Evolutionary conservation across 306 rosid genomes (phyloP).

Genomic region (Rosa lucieae): DNA sequence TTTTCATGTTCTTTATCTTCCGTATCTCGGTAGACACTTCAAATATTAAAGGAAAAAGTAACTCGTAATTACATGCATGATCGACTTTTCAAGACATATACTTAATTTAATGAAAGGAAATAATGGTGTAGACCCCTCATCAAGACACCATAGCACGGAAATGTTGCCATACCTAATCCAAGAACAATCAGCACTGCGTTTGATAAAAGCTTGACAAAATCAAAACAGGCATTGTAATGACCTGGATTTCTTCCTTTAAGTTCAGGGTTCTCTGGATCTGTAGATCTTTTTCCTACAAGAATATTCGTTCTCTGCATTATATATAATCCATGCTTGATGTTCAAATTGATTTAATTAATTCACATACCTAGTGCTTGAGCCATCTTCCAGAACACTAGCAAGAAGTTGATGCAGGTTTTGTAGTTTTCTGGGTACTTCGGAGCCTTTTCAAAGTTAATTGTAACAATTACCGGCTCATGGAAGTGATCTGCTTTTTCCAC

Average conservation of each 20-base stretch:
- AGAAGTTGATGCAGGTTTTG: slow-evolving; percentile 19
- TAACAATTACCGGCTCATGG: background rate
- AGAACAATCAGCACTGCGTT: slow-evolving; percentile 1
- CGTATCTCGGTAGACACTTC: slow-evolving; percentile 8
- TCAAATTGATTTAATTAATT: background rate
- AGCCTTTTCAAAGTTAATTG: background rate
- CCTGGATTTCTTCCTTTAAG: background rate
- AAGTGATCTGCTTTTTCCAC: background rate
- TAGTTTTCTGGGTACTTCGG: slow-evolving; percentile 16
- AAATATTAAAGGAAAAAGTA: background rate
- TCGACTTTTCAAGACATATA: background rate
- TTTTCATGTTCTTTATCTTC: slow-evolving; percentile 25
- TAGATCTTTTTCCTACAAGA: too few relatives aligned
- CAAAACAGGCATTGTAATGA: background rate
- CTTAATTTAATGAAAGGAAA: background rate
- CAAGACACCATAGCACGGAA: background rate
- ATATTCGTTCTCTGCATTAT: too few relatives aligned
- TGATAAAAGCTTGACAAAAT: background rate
- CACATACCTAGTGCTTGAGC: background rate
- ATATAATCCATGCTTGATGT: background rate
- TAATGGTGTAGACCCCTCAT: background rate
- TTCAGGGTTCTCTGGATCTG: slow-evolving; percentile 11
- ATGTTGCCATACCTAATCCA: background rate
- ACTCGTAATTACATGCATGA: background rate
- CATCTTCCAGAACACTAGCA: background rate